Evolutionary conservation across 2,329 filamentous ascomycete genomes (phyloP).

Genomic region (Alternaria triticina): DNA sequence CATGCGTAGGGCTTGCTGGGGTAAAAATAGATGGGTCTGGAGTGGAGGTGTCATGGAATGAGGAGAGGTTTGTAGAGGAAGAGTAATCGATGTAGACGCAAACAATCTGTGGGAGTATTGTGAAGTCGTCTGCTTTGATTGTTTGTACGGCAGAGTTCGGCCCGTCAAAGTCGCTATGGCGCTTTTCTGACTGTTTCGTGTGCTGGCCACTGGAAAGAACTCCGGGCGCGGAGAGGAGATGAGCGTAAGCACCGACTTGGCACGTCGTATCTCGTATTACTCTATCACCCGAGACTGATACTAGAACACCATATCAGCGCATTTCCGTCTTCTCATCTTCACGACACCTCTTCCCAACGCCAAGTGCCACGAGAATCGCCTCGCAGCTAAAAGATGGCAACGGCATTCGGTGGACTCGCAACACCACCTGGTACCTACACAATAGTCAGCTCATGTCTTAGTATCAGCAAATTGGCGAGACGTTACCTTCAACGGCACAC

Average conservation of each 20-base stretch:
- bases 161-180: neutral
- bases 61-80: neutral
- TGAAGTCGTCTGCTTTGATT: neutral
- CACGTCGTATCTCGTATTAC: neutral
- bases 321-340: neutral
- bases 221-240: neutral
- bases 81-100: too few relatives aligned
- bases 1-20: neutral
- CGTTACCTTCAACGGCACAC: constrained; percentile 61
- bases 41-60: neutral
- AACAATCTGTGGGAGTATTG: neutral
- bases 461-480: neutral
- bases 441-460: neutral
- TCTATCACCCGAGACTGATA: neutral
- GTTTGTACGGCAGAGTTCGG: neutral
- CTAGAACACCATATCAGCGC: neutral
- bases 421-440: constrained; percentile 56
- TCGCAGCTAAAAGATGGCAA: constrained; percentile 41
- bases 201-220: neutral
- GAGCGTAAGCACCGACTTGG: neutral
- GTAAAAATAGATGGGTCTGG: neutral
- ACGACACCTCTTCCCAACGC: neutral
- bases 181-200: neutral
- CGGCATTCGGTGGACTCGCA: constrained; percentile 47
- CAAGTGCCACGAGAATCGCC: neutral